A percentile compares a stretch with the other conserved stretches of the same genome.
Conservation (phyloP, 768 basidiomycete species). For the Sporobolomyces pararoseus region DNA sequence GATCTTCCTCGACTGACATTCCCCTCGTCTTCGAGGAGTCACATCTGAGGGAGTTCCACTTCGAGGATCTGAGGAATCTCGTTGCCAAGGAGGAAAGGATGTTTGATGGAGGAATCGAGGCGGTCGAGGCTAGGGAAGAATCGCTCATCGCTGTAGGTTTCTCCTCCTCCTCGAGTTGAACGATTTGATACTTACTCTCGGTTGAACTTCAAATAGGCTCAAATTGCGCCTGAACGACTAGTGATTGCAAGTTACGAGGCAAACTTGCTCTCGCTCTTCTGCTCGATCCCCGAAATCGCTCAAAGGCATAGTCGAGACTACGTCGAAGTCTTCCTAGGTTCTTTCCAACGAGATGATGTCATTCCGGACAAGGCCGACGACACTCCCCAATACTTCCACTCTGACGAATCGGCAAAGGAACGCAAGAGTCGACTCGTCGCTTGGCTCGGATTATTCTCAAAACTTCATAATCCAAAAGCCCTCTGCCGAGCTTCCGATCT, state of each 20-base stretch:
- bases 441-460: constrained; percentile 82
- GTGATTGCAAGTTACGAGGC: constrained; percentile 72
- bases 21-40: constrained; percentile 38
- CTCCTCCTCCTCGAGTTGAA: not conserved
- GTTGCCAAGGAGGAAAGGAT: constrained; percentile 18
- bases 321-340: constrained; percentile 73
- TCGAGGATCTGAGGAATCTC: constrained; percentile 28
- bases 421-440: constrained; percentile 61
- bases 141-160: constrained; percentile 26
- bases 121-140: constrained; percentile 16
- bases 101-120: constrained; percentile 30
- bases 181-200: not conserved
- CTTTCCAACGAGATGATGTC: constrained; percentile 45
- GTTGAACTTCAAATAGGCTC: constrained; percentile 45
- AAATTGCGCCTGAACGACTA: constrained; percentile 57
- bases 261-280: constrained; percentile 69
- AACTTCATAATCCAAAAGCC: constrained; percentile 90
- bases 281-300: constrained; percentile 65
- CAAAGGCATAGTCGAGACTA: constrained; percentile 86
- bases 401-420: constrained; percentile 38
- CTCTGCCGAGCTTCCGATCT: constrained; percentile 66
- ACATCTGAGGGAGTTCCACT: constrained; percentile 32
- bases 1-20: not conserved
- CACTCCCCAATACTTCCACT: constrained; percentile 33
- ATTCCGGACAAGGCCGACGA: constrained; percentile 39